These are phyloP conservation scores for Candida pseudoglaebosa DNA, from an alignment of 805 yeast species.

Conservation along the genomic window DNA sequence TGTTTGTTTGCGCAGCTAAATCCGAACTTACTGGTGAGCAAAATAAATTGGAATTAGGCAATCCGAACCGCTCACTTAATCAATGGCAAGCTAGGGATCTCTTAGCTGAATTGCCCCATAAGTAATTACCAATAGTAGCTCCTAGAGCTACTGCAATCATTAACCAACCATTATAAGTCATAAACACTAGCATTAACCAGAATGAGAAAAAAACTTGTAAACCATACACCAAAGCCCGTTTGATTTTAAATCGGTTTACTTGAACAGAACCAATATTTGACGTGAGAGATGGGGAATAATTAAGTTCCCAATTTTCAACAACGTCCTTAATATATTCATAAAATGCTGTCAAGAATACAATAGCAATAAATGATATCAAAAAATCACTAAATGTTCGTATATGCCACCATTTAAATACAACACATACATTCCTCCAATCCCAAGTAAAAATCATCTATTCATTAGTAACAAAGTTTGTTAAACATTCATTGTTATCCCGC, in stretches of 20 bases:
- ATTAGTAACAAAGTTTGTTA: not conserved
- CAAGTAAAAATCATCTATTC: slow-evolving; percentile 68
- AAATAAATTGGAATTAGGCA: too few species aligned
- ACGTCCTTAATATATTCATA: slow-evolving; percentile 54
- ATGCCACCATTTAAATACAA: slow-evolving; percentile 80
- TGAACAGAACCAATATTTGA: slow-evolving; percentile 7
- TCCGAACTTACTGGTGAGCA: too few species aligned
- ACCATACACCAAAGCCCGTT: slow-evolving; percentile 50
- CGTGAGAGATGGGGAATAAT: slow-evolving; percentile 7
- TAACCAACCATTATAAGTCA: slow-evolving; percentile 86
- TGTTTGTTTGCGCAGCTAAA: too few species aligned
- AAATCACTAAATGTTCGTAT: slow-evolving; percentile 50
- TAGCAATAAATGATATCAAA: slow-evolving; percentile 46
- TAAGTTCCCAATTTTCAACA: slow-evolving; percentile 26
- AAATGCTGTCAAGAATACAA: slow-evolving; percentile 47
- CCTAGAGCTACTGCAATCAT: slow-evolving; percentile 73
- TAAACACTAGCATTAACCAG: slow-evolving; percentile 72
- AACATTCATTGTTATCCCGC: not conserved
- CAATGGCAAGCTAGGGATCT: slow-evolving; percentile 33
- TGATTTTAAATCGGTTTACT: slow-evolving; percentile 17
- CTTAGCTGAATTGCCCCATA: slow-evolving; percentile 43
- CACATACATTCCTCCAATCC: slow-evolving; percentile 70
- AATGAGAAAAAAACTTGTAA: slow-evolving; percentile 67
- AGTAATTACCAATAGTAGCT: slow-evolving; percentile 63
- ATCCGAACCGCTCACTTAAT: too few species aligned